Evolutionary conservation across 2,329 filamentous ascomycete species (phyloP), one percentile per base, ranked within the genome.

Genomic region (Fusarium sp.): DNA sequence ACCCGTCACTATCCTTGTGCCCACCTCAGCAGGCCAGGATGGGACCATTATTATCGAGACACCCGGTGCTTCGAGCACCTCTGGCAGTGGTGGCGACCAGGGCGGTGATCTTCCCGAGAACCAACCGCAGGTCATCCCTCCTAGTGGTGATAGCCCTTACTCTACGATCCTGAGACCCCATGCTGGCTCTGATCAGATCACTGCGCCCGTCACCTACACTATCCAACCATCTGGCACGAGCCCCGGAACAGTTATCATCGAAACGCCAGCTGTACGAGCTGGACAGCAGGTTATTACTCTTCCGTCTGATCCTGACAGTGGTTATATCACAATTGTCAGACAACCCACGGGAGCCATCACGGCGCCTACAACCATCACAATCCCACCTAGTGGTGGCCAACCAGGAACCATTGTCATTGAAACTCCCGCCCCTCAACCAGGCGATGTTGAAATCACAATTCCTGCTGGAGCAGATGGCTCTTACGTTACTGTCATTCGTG

Each of bases 21-120:
- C 66, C 5, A 48, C 61, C 9, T 62, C 66, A 6, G 61, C 61
- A 32, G 47, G 37, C 4, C 51, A 58, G 9, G 51, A 65, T 10
- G 66, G 66, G 51, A 68, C 66, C 3, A 69, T 69, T 22, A 49
- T 68, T 10, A 68, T 68, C 15, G 66, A 68, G 45, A 68, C 66
- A 17, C 62, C 66, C 15, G 51, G 52, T 20, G 39, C 61, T 28
- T 49, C 48, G 17, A 65, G 53, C 40, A 30, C 37, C 22, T 40
- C 60, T 11, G 46, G 43, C 9, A 40, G 26, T 14, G 22, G 41
- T n/a, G 50, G 56, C 7, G 50, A 24, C n/a, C 49, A 51, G 19
- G 33, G 30, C 14, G 43, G 39, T 14, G 44, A 51, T 26, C 30
- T 43, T 4, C 39, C 62, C 3, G 49, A 45, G 6, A 69, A 68